Evolutionary conservation across 441 rosid species (phyloP).

Genomic region (Pelargonium citronellum): DNA sequence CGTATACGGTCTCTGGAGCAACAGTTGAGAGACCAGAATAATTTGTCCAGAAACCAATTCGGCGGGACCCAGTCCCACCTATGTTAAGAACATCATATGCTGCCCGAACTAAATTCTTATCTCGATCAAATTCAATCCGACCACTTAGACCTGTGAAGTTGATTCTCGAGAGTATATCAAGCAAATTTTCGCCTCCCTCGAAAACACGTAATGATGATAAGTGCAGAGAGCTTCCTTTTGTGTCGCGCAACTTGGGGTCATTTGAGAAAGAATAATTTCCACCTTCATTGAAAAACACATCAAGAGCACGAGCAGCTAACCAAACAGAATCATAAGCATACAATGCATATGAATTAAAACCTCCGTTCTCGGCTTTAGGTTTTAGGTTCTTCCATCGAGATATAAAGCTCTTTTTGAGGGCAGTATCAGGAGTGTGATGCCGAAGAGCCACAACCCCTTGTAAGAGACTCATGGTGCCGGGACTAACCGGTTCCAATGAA

Average conservation of each 20-base stretch:
- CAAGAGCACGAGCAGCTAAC: slow-evolving; percentile 81
- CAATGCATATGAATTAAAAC: slow-evolving; percentile 69
- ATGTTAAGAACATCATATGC: slow-evolving; percentile 76
- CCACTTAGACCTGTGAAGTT: slow-evolving; percentile 74
- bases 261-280: slow-evolving; percentile 55
- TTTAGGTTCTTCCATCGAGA: slow-evolving; percentile 51
- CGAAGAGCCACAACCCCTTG: slow-evolving; percentile 87
- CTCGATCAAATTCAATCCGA: slow-evolving; percentile 47
- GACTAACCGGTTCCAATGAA: slow-evolving; percentile 38
- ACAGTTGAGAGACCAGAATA: slow-evolving; percentile 58
- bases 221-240: slow-evolving; percentile 45
- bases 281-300: slow-evolving; percentile 45
- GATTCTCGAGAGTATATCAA: slow-evolving; percentile 42
- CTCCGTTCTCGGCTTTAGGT: slow-evolving; percentile 23
- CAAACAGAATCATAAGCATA: slow-evolving; percentile 91
- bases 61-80: slow-evolving; percentile 47
- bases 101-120: slow-evolving; percentile 53
- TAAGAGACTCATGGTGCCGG: slow-evolving; percentile 48
- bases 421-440: slow-evolving; percentile 66
- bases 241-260: slow-evolving; percentile 45
- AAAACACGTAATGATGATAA: slow-evolving; percentile 54
- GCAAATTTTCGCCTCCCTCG: slow-evolving; percentile 61
- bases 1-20: slow-evolving; percentile 54
- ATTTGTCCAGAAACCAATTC: slow-evolving; percentile 85
- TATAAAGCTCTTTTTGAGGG: slow-evolving; percentile 40